These are phyloP conservation scores for Aspergillus nidulans DNA, from an alignment of 495 filamentous ascomycete species.

Conservation along the genomic window DNA sequence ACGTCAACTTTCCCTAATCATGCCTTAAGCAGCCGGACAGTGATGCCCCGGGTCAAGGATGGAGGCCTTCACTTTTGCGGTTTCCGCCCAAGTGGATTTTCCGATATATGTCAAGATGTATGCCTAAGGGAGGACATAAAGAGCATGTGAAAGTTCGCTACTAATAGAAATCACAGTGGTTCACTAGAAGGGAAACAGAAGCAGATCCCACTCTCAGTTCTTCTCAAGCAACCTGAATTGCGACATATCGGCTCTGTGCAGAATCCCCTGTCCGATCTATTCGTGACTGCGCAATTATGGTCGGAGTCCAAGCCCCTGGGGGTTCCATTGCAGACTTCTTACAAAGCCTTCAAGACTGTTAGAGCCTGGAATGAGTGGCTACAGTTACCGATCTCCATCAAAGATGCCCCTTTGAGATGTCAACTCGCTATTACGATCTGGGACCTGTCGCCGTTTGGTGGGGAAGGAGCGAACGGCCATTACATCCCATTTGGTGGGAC, in stretches of 20 bases:
- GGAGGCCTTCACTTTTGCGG: conserved; percentile 94
- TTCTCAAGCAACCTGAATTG: conserved; percentile 71
- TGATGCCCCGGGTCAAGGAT: conserved; percentile 39
- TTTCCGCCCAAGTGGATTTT: conserved; percentile 72
- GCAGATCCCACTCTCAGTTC: conserved; percentile 69
- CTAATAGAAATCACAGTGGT: conserved; percentile 49
- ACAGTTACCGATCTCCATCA: conserved; percentile 74
- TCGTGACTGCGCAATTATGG: conserved; percentile 89
- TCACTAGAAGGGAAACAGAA: conserved; percentile 83
- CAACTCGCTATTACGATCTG: conserved; percentile 92
- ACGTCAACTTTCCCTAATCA: background rate
- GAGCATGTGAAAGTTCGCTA: background rate
- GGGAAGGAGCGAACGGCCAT: conserved; percentile 60
- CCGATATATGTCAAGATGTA: conserved; percentile 83
- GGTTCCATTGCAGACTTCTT: conserved; percentile 85
- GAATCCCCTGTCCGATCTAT: conserved; percentile 76
- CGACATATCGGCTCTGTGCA: conserved; percentile 79
- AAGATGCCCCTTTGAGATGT: conserved; percentile 69
- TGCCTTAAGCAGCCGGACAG: conserved; percentile 3
- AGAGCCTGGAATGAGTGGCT: conserved; percentile 97
- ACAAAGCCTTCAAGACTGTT: conserved; percentile 76
- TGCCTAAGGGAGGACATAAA: conserved; percentile 16
- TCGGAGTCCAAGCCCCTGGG: conserved; percentile 93
- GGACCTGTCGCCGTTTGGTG: conserved; percentile 80
- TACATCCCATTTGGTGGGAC: conserved; percentile 91